Evolutionary conservation across 106 monocot species (phyloP).

Genomic region (Apostasia ramifera): DNA sequence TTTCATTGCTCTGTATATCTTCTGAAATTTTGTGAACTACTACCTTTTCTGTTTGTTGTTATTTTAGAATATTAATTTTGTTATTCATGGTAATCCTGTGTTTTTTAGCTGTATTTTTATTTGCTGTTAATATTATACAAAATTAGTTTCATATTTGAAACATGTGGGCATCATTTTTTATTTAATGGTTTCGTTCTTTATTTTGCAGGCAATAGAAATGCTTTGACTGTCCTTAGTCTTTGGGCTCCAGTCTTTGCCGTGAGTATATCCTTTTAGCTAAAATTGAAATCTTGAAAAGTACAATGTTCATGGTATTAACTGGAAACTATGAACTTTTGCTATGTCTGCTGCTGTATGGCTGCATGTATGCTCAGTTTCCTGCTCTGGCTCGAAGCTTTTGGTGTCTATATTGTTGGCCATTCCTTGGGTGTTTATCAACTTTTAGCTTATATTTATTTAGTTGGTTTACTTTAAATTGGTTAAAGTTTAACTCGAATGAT

Average conservation of each 20-base stretch:
- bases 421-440: no score
- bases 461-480: no score
- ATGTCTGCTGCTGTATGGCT: background rate
- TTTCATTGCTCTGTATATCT: background rate
- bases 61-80: background rate
- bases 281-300: background rate
- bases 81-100: no score
- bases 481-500: no score
- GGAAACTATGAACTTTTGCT: background rate
- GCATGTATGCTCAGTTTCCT: no score
- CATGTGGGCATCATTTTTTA: no score
- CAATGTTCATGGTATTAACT: background rate
- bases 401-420: no score
- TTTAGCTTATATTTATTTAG: no score
- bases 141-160: no score
- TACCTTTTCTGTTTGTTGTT: background rate
- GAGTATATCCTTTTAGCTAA: constrained; percentile 16
- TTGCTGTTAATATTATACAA: no score
- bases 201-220: constrained; percentile 76
- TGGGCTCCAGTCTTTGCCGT: constrained; percentile 97
- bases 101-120: no score
- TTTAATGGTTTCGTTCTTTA: constrained; percentile 6
- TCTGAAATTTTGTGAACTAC: background rate
- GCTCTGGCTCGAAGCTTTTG: no score
- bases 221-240: constrained; percentile 78